Percentiles rank a stretch among this genome's conserved stretches.
Conservation (phyloP, 257 asterid genomes). For the Capsicum chinense region DNA sequence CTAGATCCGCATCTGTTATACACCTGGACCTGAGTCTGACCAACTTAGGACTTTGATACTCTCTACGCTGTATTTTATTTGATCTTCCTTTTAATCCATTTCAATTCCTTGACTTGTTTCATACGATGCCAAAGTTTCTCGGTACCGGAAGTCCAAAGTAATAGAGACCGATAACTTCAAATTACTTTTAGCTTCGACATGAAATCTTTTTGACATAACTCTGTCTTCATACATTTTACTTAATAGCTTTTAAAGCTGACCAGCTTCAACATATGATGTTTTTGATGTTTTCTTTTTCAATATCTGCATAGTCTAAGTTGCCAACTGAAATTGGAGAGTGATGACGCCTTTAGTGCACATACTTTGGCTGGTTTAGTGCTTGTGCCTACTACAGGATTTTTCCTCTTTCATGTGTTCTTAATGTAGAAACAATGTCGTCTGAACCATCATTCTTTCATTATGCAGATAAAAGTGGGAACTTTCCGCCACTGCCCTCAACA, state of each 20-base stretch:
- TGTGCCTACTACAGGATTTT: neutral
- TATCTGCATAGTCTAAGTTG: conserved; percentile 7
- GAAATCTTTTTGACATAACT: neutral
- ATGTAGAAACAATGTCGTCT: too few relatives aligned
- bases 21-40: too few relatives aligned
- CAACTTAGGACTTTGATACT: neutral
- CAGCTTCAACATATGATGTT: neutral
- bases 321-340: conserved; percentile 1
- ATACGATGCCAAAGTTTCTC: neutral
- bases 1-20: too few relatives aligned
- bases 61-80: neutral
- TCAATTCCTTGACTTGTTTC: conserved; percentile 22
- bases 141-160: neutral
- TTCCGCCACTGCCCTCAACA: conserved; percentile 45
- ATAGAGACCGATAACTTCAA: conserved; percentile 2
- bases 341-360: neutral
- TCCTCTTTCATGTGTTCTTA: too few relatives aligned
- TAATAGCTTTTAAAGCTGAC: neutral
- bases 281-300: neutral
- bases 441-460: conserved; percentile 27
- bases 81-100: conserved; percentile 3
- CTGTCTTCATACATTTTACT: neutral
- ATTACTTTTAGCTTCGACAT: neutral
- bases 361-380: conserved; percentile 26
- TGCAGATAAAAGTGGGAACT: conserved; percentile 67